Evolutionary conservation across 2,329 filamentous ascomycete species (phyloP), one percentile per base, ranked within the genome.

Genomic region (Phaeosphaeriaceae sp.): DNA sequence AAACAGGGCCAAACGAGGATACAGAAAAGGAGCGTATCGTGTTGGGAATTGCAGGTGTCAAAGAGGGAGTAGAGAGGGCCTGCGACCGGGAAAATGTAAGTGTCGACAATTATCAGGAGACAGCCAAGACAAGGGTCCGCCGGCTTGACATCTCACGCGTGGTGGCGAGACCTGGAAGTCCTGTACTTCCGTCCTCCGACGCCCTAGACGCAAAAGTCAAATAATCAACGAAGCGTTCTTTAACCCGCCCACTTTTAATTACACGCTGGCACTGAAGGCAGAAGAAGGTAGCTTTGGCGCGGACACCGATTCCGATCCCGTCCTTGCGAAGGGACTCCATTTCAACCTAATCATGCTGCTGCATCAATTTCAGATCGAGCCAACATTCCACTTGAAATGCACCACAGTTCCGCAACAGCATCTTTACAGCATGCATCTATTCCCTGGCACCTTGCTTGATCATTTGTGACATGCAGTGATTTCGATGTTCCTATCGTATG

Each of bases 101-200:
- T 42, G 46, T 54, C 51, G 51, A 45, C 33, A 60, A 63, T 59
- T 65, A 59, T 67, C 64, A 67, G 64, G 64, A 65, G 64, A 67
- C 22, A 25, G 62, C 60, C 60, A 58, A 65, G 60, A 54, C 53
- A 36, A 7, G 31, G 31, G 11, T 36, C 31, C 9, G 57, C 55
- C 52, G 40, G 57, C 50, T 36, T 36, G 13, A 51, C 51, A 61
- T 66, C 63, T 63, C 57, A 65, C 53, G 53, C 53, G 53, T 57
- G 56, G 63, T 65, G 63, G 63, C 63, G 63, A 66, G 64, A 67
- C 56, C 54, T 56, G 58, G 53, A 63, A 56, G 48, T 50, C 53
- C 54, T 19, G 52, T 47, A 6, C 52, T 57, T 57, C 58, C 57
- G 54, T 42, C 56, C 52, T 61, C 63, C 55, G 63, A 65, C n/a